Conservation (phyloP, 257 asterid genomes). For the Solanum pinnatisectum region DNA sequence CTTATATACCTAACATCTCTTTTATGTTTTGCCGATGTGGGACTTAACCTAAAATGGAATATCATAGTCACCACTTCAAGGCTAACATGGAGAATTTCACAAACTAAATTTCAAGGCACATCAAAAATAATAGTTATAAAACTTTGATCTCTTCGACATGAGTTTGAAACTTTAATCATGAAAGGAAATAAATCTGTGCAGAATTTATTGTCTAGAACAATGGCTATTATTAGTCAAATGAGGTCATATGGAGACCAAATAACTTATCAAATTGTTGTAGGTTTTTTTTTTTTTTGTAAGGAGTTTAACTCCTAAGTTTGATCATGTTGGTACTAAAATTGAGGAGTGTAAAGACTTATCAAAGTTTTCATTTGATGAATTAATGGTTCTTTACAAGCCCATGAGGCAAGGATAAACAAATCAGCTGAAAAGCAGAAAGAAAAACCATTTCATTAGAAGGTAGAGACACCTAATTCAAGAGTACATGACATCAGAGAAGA, state of each 20-base stretch:
- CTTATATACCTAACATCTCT: not conserved
- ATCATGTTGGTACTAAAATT: not conserved
- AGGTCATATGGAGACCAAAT: not conserved
- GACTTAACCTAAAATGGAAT: not conserved
- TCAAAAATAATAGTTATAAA: too few species aligned
- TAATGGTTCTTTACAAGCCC: not conserved
- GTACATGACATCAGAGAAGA: not conserved
- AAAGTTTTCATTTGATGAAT: not conserved
- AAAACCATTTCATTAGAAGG: not conserved
- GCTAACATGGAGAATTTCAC: not conserved
- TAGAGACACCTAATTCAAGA: not conserved
- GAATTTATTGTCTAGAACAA: not conserved
- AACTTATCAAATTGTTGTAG: not conserved
- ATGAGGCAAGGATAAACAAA: not conserved
- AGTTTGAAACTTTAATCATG: not conserved
- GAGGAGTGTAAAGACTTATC: not conserved
- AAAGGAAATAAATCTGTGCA: not conserved
- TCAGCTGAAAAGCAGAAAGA: not conserved
- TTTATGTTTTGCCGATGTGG: not conserved
- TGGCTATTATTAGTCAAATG: not conserved
- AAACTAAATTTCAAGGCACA: not conserved
- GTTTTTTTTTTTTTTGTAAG: not conserved
- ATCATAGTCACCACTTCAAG: not conserved
- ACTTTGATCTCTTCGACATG: not conserved
- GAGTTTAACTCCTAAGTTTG: too few species aligned